Conservation (phyloP, 129 eudicot genomes). For the Saussurea involucrata region DNA sequence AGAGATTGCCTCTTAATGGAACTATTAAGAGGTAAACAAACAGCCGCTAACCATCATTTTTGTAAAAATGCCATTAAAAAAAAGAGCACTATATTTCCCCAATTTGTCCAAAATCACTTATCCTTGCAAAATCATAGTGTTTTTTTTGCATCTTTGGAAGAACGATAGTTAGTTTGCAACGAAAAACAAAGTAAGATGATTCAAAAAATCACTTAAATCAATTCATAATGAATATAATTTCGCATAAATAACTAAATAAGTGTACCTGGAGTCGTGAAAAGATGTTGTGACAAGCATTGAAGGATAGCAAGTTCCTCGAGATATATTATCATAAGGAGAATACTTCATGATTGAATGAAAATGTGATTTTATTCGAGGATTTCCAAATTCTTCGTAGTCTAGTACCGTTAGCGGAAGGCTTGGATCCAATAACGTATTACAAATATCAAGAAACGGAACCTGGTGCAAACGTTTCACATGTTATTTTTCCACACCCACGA, state of each 20-base stretch:
- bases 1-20: too few species aligned
- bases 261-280: constrained; percentile 75
- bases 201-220: background rate
- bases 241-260: background rate
- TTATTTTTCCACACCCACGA: background rate
- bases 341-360: constrained; percentile 58
- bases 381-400: constrained; percentile 95
- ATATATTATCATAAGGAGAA: constrained; percentile 85
- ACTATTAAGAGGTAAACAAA: too few species aligned
- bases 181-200: too few species aligned
- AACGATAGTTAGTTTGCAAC: background rate
- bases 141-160: background rate
- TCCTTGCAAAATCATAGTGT: too few species aligned
- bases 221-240: background rate
- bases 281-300: constrained; percentile 78
- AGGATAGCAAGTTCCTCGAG: constrained; percentile 58
- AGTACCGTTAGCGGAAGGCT: constrained; percentile 70
- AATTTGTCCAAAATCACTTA: too few species aligned
- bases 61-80: background rate
- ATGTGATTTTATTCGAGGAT: constrained; percentile 53
- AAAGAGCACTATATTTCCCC: background rate
- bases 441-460: constrained; percentile 93
- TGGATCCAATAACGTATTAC: constrained; percentile 80
- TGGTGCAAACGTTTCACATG: constrained; percentile 14
- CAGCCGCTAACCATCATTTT: background rate